Base-by-base conservation (phyloP, 345 rosid species). In the Citropsis articulata region DNA sequence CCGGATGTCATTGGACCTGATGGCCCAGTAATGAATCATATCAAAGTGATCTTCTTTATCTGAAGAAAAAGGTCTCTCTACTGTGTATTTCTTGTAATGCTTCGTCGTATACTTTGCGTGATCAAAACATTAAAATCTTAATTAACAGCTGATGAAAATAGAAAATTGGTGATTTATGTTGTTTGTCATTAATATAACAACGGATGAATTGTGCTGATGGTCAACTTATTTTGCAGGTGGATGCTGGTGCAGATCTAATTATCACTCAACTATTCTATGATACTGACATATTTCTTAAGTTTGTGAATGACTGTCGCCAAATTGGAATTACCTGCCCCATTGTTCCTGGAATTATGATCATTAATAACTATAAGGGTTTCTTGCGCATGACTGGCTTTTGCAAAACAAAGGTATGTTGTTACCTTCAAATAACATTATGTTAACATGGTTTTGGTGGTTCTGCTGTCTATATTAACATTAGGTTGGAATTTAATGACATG, bases 341-440 rank as follows among this genome's bases (percentile, higher is more conserved):
- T 72, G 99, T 95, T 75, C 99, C 99, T 76, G 99, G 97, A 55
- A 95, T 95, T 75, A 95, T 95, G 98, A 98, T 98, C 63, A 95
- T 95, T 75, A 87, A 91, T 76, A 95, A 93, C 87, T 95, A 95
- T 85, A 95, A 89, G 84, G 97, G 99, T 65, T 93, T 95, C 87
- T 28, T 91, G 62, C 92, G 98, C 27, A 95, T 95, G 99, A 88
- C 98, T 80, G 99, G 98, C 66, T 95, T 95, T 80, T 93, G 99
- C 87, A 95, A 95, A 80, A 93, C 99, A 24, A 93, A 87, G 94
- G 99, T 95, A 80, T 61, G 50, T 0, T 1, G 38, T 76, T 12
- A 53, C 42, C 67, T 28, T 27, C 48, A 4, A 7, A 2, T 16
- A 53, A 53, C 22, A 53, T 53, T 53, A 18, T 9, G 57, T 53